Evolutionary conservation across 1,284 basidiomycete species (phyloP), one percentile per base, ranked within the genome.

Genomic region (Papiliotrema flavescens): DNA sequence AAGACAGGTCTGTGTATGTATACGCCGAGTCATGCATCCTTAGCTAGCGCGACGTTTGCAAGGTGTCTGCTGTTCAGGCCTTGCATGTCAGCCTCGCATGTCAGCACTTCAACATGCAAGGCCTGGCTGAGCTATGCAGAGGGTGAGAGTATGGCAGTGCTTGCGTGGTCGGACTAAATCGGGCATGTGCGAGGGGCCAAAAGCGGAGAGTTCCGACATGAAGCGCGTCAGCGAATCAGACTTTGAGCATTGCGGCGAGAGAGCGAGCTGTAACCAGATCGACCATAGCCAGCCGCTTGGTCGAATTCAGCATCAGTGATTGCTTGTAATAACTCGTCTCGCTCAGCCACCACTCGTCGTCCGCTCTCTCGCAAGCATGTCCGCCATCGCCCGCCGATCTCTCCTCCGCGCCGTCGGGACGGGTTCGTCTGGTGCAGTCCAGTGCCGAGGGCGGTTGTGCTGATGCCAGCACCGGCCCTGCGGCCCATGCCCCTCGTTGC

Each of bases 371-470:
- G 23, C 23, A 20, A 42, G 5, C 39, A 32, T 51, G 26, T 26
- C 39, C 22, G n/a, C 39, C 42, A 41, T 51, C 24, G 49, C 49
- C 35, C 49, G 49, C 20, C 37, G 40, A 43, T 51, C 49, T 11
- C 19, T 51, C 32, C 23, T 41, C 20, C 37, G 47, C 19, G 44
- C 44, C 17, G 51, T 47, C 22, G 51, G 51, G 8, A 37, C 26
- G 7, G 51, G 45, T 47, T 11, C n/a, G 44, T 47, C 35, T 3
- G 15, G 19, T n/a, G 6, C 15, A 24, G 32, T 47, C 11, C 32
- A 13, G 17, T 9, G n/a, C 4, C 15, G 28, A 19, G 23, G 36
- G 17, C 4, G 4, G 32, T 15, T 22, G 19, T 42, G 37, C 45
- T 42, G n/a, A 42, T 37, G 9, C 34, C 48, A 40, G 49, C 49